These are phyloP conservation scores for Coniosporium tulheliwenetii DNA, from an alignment of 2,329 filamentous ascomycete genomes.

Conservation along the genomic window DNA sequence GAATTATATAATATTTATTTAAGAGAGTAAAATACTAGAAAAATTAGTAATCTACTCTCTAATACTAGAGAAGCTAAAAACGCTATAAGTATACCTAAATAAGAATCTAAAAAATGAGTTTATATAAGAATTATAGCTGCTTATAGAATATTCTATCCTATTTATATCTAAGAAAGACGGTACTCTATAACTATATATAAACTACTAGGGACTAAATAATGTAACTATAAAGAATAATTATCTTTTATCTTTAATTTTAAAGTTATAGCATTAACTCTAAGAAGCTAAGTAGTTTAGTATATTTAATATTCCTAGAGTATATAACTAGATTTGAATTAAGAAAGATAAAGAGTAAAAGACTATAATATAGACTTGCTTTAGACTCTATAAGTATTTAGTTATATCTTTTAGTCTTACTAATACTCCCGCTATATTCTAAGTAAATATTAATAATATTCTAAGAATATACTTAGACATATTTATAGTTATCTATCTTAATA, in stretches of 20 bases:
- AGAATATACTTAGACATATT: conserved; percentile 8
- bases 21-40: too few relatives aligned
- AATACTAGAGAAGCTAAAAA: too few relatives aligned
- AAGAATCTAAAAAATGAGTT: too few relatives aligned
- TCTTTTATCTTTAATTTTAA: conserved; percentile 9
- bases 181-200: conserved; percentile 10
- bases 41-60: not conserved
- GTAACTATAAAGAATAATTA: conserved; percentile 17
- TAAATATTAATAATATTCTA: conserved; percentile 9
- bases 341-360: conserved; percentile 18
- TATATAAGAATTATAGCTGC: too few relatives aligned
- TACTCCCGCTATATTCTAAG: conserved; percentile 1
- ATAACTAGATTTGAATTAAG: conserved; percentile 17
- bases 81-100: too few relatives aligned
- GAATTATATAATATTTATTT: too few relatives aligned
- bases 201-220: conserved; percentile 15
- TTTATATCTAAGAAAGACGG: conserved; percentile 8
- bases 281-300: conserved; percentile 8
- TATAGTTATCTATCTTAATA: not conserved
- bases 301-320: conserved; percentile 10
- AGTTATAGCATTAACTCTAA: conserved; percentile 5
- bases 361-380: conserved; percentile 16
- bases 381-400: conserved; percentile 19
- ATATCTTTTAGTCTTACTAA: conserved; percentile 10
- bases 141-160: conserved; percentile 3